Percentiles rank a stretch among this genome's conserved stretches.
Evolutionary conservation across 1,284 basidiomycete species (phyloP).

Genomic region (Heterobasidion irregulare): DNA sequence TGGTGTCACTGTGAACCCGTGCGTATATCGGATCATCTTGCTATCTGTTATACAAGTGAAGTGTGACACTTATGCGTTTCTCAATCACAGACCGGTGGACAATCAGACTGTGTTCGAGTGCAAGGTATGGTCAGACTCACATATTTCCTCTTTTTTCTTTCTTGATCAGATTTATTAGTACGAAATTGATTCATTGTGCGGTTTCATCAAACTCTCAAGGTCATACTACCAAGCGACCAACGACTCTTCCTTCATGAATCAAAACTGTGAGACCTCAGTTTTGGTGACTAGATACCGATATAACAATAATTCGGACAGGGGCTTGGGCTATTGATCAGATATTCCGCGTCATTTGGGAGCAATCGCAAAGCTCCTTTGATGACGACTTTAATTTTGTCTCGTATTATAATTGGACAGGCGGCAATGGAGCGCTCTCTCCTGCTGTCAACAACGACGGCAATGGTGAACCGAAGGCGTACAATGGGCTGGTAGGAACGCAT

Average conservation of each 20-base stretch:
- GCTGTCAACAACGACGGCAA: conserved; percentile 58
- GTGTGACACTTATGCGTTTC: conserved; percentile 1
- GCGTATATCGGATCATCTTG: conserved; percentile 14
- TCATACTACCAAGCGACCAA: conserved; percentile 64
- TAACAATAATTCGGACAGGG: conserved; percentile 34
- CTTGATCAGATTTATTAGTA: conserved; percentile 33
- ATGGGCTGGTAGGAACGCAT: conserved; percentile 59
- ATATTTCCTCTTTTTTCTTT: background rate
- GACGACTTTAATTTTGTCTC: conserved; percentile 63
- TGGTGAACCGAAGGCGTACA: conserved; percentile 60
- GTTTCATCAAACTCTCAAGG: conserved; percentile 69
- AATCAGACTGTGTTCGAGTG: conserved; percentile 69
- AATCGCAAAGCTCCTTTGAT: conserved; percentile 67
- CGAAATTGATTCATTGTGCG: conserved; percentile 67
- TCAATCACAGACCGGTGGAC: conserved; percentile 44
- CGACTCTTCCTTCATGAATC: conserved; percentile 64
- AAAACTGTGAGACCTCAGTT: conserved; percentile 39
- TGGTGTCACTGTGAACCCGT: conserved; percentile 65
- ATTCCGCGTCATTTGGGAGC: conserved; percentile 67
- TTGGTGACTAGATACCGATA: conserved; percentile 1
- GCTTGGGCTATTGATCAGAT: conserved; percentile 60
- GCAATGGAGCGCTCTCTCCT: conserved; percentile 52
- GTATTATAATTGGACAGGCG: conserved; percentile 75
- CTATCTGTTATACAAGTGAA: background rate
- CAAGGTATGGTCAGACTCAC: conserved; percentile 37